These are phyloP conservation scores for Rhodotorula sp. DNA, from an alignment of 1,284 basidiomycete genomes.

Conservation along the genomic window DNA sequence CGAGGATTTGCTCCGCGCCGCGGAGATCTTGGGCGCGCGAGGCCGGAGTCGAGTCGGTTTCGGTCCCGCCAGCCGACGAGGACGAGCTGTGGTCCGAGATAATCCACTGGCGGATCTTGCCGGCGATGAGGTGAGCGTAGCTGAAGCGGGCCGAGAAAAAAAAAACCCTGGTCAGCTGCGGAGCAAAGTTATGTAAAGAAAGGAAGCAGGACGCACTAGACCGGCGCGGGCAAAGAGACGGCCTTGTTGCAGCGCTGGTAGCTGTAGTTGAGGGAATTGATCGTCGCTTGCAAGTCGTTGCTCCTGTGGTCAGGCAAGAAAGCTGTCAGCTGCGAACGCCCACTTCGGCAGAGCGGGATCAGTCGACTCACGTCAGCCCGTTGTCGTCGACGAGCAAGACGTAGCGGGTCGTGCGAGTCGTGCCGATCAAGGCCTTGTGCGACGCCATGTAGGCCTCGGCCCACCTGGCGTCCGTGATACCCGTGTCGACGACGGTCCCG, in stretches of 20 bases:
- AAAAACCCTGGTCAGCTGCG: not conserved
- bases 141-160: not conserved
- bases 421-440: slow-evolving; percentile 8
- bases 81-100: not conserved
- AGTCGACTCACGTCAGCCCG: not conserved
- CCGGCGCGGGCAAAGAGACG: slow-evolving; percentile 8
- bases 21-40: slow-evolving; percentile 4
- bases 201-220: slow-evolving; percentile 6
- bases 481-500: slow-evolving; percentile 9
- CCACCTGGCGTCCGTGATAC: slow-evolving; percentile 1
- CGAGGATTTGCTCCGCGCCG: not conserved
- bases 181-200: not conserved
- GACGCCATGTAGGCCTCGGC: slow-evolving; percentile 8
- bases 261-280: not conserved
- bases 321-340: not conserved
- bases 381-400: slow-evolving; percentile 13
- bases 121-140: slow-evolving; percentile 20
- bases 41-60: not conserved
- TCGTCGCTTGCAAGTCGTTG: slow-evolving; percentile 7
- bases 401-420: slow-evolving; percentile 18
- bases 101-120: slow-evolving; percentile 13
- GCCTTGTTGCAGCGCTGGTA: slow-evolving; percentile 22
- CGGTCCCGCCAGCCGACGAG: not conserved
- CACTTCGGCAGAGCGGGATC: too few relatives aligned
- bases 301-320: not conserved